These are phyloP conservation scores for Talaromyces sp. DNA, from an alignment of 2,329 filamentous ascomycete genomes.

Conservation along the genomic window DNA sequence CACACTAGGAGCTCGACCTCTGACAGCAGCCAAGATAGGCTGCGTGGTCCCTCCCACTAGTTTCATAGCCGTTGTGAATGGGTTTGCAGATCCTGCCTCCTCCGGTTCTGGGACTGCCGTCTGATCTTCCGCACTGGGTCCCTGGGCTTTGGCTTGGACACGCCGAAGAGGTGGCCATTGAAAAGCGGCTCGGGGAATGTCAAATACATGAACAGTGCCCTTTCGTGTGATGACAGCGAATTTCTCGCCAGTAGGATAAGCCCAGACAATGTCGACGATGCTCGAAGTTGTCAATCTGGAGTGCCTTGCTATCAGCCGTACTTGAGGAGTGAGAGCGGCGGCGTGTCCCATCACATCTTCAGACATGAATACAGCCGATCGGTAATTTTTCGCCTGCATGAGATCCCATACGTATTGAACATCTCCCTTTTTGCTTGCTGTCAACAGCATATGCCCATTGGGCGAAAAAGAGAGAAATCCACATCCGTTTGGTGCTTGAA, in stretches of 20 bases:
- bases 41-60: slow-evolving; percentile 57
- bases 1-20: slow-evolving; percentile 46
- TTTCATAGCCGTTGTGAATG: slow-evolving; percentile 66
- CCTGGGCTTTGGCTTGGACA: slow-evolving; percentile 37
- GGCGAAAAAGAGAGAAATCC: slow-evolving; percentile 47
- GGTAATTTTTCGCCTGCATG: slow-evolving; percentile 42
- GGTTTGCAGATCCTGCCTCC: slow-evolving; percentile 27
- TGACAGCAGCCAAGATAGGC: slow-evolving; percentile 63
- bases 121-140: slow-evolving; percentile 34
- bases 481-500: slow-evolving; percentile 45
- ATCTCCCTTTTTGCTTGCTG: slow-evolving; percentile 45
- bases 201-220: slow-evolving; percentile 89
- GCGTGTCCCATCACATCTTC: slow-evolving; percentile 23
- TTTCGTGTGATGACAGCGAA: slow-evolving; percentile 87
- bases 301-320: slow-evolving; percentile 83
- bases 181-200: slow-evolving; percentile 76
- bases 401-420: slow-evolving; percentile 49
- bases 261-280: slow-evolving; percentile 88
- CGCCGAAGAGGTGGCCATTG: slow-evolving; percentile 71
- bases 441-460: slow-evolving; percentile 43
- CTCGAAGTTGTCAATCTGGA: slow-evolving; percentile 87
- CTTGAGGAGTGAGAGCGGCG: slow-evolving; percentile 34
- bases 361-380: slow-evolving; percentile 31
- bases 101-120: slow-evolving; percentile 39
- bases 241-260: slow-evolving; percentile 71